These are phyloP conservation scores for Ensete glaucum DNA, from an alignment of 176 grass and related monocot genomes.

Conservation along the genomic window DNA sequence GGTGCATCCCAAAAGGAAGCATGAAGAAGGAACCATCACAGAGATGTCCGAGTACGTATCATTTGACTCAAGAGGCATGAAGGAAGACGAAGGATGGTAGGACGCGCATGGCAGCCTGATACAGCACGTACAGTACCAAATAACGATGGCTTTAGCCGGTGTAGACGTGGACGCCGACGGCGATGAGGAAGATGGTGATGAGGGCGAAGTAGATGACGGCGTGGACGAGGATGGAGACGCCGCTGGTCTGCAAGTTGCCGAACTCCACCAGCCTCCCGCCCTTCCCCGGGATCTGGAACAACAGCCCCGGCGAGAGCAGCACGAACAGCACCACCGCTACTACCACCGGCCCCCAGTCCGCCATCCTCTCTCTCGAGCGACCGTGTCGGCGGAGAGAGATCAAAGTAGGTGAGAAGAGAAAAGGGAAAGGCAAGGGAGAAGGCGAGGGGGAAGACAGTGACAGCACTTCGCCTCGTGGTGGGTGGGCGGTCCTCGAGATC, in stretches of 20 bases:
- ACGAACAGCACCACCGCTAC: not conserved
- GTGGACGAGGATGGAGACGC: slow-evolving; percentile 1
- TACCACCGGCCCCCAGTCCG: not conserved
- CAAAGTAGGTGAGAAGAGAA: not conserved
- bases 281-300: slow-evolving; percentile 2
- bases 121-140: too few species aligned
- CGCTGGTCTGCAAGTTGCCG: slow-evolving; percentile 1
- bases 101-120: too few species aligned
- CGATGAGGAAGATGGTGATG: slow-evolving; percentile 8
- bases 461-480: too few species aligned
- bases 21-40: too few species aligned
- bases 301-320: not conserved
- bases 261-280: not conserved
- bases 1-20: too few species aligned
- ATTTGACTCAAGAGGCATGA: too few species aligned
- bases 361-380: not conserved
- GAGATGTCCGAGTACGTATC: too few species aligned
- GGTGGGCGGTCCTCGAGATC: too few species aligned
- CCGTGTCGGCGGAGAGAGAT: too few species aligned
- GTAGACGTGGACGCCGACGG: not conserved
- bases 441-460: not conserved
- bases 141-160: not conserved
- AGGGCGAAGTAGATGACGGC: slow-evolving; percentile 11
- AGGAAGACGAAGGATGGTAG: too few species aligned
- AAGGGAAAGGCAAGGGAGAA: not conserved